phyloP scores from a whole-genome alignment of 164 flowering plant genomes.

The Cinnamomum chago region DNA sequence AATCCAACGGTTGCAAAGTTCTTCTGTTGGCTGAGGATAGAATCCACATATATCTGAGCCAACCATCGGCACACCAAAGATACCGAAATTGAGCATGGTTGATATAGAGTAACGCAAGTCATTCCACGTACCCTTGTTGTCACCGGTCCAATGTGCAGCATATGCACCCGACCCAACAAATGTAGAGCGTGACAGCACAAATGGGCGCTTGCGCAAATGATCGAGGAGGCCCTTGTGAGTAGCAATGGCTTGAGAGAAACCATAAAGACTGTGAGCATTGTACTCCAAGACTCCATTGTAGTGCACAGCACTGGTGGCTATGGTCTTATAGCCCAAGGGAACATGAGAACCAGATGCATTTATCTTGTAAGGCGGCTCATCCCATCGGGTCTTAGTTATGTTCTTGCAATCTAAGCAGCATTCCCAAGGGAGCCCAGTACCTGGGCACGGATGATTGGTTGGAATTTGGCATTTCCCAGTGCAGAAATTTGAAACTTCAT shows the following conservation, averaged over 20 bases:
- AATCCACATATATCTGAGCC: constrained; percentile 94
- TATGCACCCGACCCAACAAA: constrained; percentile 86
- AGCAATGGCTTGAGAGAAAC: constrained; percentile 74
- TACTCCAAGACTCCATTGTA: constrained; percentile 87
- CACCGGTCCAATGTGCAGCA: constrained; percentile 97
- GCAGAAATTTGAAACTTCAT: constrained; percentile 90
- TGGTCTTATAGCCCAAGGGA: constrained; percentile 81
- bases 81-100: constrained; percentile 74
- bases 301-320: constrained; percentile 86
- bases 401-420: constrained; percentile 96
- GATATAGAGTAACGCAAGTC: constrained; percentile 65
- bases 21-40: constrained; percentile 71
- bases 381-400: constrained; percentile 80
- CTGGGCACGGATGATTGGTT: constrained; percentile 59
- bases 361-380: constrained; percentile 95
- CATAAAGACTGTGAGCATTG: constrained; percentile 90
- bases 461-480: constrained; percentile 71
- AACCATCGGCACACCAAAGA: constrained; percentile 91
- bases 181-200: constrained; percentile 77
- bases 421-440: constrained; percentile 66
- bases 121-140: constrained; percentile 77
- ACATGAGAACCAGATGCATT: constrained; percentile 65
- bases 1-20: constrained; percentile 90
- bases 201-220: constrained; percentile 72
- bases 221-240: constrained; percentile 73